Conservation (phyloP, 306 rosid species). For the Ormosia emarginata region DNA sequence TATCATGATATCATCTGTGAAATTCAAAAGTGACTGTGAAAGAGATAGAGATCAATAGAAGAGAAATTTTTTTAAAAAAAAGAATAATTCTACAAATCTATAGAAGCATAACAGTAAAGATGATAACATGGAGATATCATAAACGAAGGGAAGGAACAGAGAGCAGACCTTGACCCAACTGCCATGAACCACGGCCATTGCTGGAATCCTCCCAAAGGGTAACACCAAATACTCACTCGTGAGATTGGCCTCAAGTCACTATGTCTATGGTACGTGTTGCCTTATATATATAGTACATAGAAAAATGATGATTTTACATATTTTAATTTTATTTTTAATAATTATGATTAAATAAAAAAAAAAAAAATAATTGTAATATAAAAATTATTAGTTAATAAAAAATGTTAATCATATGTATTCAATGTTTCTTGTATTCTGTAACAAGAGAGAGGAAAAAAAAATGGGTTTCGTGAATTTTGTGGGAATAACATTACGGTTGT, state of each 20-base stretch:
- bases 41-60: neutral
- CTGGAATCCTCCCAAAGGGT: neutral
- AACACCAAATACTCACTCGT: neutral
- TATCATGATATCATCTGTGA: no score
- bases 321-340: no score
- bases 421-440: no score
- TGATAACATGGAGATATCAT: no score
- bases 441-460: no score
- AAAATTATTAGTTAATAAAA: no score
- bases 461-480: no score
- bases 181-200: slow-evolving; percentile 58
- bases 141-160: neutral
- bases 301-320: no score
- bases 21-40: neutral
- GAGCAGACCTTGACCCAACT: slow-evolving; percentile 70
- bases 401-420: no score
- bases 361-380: no score
- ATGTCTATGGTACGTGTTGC: neutral
- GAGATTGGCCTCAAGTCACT: neutral
- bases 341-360: no score
- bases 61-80: neutral
- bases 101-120: neutral
- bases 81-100: neutral
- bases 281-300: slow-evolving; percentile 6
- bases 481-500: no score